Conservation (phyloP, 352 stramenopile species). For the Globisporangium cystogenes region DNA sequence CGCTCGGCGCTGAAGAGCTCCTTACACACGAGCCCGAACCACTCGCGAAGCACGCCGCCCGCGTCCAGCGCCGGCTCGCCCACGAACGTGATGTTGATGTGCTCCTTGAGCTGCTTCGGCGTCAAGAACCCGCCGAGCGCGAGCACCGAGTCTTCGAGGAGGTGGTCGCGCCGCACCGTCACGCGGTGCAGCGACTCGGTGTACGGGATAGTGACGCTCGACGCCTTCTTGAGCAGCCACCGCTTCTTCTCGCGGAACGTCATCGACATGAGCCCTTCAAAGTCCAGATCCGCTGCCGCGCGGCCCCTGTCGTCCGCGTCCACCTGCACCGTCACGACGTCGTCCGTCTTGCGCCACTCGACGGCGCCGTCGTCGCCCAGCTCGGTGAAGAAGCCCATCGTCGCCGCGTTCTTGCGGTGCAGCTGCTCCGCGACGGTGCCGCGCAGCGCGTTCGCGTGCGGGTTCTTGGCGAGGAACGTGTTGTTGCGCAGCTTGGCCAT, state of each 20-base stretch:
- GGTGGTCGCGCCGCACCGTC: conserved; percentile 37
- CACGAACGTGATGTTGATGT: conserved; percentile 73
- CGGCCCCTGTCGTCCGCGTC: conserved; percentile 23
- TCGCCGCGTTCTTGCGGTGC: conserved; percentile 71
- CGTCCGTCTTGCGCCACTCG: conserved; percentile 46
- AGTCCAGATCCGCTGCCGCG: conserved; percentile 28
- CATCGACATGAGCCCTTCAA: conserved; percentile 67
- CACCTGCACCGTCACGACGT: conserved; percentile 31
- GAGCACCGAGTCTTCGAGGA: conserved; percentile 65
- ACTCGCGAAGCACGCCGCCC: conserved; percentile 76
- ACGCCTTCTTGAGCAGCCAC: conserved; percentile 74
- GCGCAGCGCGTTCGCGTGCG: conserved; percentile 29
- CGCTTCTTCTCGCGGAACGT: conserved; percentile 67
- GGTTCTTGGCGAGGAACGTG: conserved; percentile 53
- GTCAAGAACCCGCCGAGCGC: conserved; percentile 32
- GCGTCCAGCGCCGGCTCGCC: conserved; percentile 70
- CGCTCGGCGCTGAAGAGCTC: conserved; percentile 70
- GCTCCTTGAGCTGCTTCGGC: conserved; percentile 34
- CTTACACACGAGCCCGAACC: conserved; percentile 67
- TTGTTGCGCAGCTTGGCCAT: conserved; percentile 51
- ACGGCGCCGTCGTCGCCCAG: conserved; percentile 37
- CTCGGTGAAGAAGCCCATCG: conserved; percentile 66
- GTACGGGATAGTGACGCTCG: conserved; percentile 44
- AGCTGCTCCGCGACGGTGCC: conserved; percentile 54
- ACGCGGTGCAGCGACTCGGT: conserved; percentile 60